Conservation (phyloP, 2,329 filamentous ascomycete genomes). For the Fusarium protoensiforme region DNA sequence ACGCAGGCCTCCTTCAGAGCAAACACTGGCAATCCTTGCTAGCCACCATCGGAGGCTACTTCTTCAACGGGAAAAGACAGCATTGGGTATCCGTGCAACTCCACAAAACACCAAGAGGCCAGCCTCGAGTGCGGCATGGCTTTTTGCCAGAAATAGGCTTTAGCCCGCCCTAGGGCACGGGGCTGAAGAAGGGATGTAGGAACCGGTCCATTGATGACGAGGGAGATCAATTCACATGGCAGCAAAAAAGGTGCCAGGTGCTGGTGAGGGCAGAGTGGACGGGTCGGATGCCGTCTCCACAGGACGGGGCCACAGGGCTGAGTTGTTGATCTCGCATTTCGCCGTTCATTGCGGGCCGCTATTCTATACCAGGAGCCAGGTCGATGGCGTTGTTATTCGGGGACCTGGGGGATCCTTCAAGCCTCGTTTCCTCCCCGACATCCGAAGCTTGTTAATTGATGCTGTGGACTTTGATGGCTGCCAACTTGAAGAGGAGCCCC, state of each 20-base stretch:
- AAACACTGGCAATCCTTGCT: background rate
- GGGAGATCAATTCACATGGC: background rate
- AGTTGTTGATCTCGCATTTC: background rate
- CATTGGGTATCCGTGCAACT: background rate
- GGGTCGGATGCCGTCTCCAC: background rate
- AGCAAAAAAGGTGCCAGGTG: background rate
- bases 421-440: background rate
- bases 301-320: background rate
- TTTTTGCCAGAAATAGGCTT: background rate
- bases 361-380: background rate
- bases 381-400: background rate
- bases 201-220: background rate
- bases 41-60: background rate
- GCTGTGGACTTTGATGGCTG: background rate
- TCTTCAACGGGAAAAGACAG: background rate
- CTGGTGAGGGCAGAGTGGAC: background rate
- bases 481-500: background rate
- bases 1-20: background rate
- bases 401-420: background rate
- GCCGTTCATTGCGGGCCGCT: background rate
- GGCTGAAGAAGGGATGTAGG: conserved; percentile 9
- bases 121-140: background rate
- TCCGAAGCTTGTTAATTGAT: background rate
- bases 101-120: background rate
- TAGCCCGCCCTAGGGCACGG: background rate